These are phyloP conservation scores for Hirsutella minnesotensis DNA, from an alignment of 2,329 filamentous ascomycete species.

Conservation along the genomic window DNA sequence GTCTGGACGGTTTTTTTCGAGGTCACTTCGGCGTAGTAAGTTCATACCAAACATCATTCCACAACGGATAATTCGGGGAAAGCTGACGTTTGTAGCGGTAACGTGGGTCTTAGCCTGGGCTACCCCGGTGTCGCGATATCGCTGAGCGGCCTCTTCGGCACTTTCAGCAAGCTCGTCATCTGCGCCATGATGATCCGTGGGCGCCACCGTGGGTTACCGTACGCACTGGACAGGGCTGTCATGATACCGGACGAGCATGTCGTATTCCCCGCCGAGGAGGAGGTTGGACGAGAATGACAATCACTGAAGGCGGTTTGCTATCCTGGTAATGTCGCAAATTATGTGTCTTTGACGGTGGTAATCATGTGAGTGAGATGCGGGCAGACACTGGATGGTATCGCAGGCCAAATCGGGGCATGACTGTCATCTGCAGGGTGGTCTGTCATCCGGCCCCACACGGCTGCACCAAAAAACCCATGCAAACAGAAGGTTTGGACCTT, in stretches of 20 bases:
- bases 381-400: too few species aligned
- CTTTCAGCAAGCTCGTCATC: slow-evolving; percentile 22
- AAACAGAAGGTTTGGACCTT: too few species aligned
- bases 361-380: too few species aligned
- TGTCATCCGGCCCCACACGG: too few species aligned
- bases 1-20: slow-evolving; percentile 22
- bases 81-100: slow-evolving; percentile 18
- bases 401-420: too few species aligned
- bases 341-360: too few species aligned
- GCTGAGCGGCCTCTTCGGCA: slow-evolving; percentile 17
- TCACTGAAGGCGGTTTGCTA: too few species aligned
- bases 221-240: slow-evolving; percentile 22
- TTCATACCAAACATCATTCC: background rate
- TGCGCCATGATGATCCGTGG: slow-evolving; percentile 26
- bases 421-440: too few species aligned
- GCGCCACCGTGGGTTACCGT: slow-evolving; percentile 22
- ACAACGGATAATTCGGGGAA: background rate
- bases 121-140: slow-evolving; percentile 17
- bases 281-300: too few species aligned
- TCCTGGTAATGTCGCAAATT: too few species aligned
- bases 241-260: slow-evolving; percentile 16
- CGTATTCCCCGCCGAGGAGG: too few species aligned
- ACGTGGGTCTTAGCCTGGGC: slow-evolving; percentile 23
- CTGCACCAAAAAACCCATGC: too few species aligned
- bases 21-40: slow-evolving; percentile 21